Conservation (phyloP, 1,284 basidiomycete species). For the Trametes polyzona region DNA sequence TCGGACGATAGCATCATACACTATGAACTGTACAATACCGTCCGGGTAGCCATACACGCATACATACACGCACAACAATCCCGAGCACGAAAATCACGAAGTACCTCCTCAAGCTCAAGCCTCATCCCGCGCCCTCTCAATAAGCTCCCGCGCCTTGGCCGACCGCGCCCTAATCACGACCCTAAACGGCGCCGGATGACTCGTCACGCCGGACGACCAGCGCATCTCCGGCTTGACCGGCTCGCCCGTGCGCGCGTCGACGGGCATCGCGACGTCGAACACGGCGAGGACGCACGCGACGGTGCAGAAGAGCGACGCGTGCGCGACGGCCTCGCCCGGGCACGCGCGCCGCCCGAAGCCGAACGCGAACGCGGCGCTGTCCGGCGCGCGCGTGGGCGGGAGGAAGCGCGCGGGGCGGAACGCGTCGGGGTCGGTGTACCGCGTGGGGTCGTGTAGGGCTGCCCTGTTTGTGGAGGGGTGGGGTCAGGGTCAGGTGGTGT, state of each 20-base stretch:
- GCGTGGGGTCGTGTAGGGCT: constrained; percentile 8
- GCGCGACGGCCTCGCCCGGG: constrained; percentile 22
- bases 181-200: constrained; percentile 28
- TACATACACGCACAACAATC: too few species aligned
- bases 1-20: too few species aligned
- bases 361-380: constrained; percentile 16
- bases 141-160: constrained; percentile 7
- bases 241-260: constrained; percentile 11
- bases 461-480: constrained; percentile 5
- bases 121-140: background rate
- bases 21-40: too few species aligned
- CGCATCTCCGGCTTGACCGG: constrained; percentile 34
- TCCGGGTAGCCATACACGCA: too few species aligned
- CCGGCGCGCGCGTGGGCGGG: background rate
- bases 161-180: constrained; percentile 22
- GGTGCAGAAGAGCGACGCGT: constrained; percentile 16
- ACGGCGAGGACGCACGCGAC: constrained; percentile 19
- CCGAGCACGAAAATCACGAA: too few species aligned
- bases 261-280: constrained; percentile 15
- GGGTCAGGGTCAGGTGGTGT: background rate
- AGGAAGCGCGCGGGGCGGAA: constrained; percentile 26
- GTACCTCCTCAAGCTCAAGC: too few species aligned
- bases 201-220: constrained; percentile 30
- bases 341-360: constrained; percentile 28
- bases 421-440: constrained; percentile 15